Evolutionary conservation across 2,329 filamentous ascomycete species (phyloP), one percentile per base, ranked within the genome.

Genomic region (Emergomyces africanus): DNA sequence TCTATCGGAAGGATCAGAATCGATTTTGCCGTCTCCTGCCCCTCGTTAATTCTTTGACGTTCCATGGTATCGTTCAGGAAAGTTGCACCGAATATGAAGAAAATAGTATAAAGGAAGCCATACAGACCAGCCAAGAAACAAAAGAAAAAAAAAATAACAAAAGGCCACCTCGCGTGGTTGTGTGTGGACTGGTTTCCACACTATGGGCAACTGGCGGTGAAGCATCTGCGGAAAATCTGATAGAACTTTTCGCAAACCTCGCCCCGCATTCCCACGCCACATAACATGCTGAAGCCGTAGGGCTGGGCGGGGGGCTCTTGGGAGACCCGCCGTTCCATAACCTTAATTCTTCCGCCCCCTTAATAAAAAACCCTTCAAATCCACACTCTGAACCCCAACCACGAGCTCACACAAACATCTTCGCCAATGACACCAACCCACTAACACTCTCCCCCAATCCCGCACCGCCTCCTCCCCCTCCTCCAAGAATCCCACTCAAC

Each of bases 351-450:
- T 10, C 30, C 30, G 0, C 37, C 23, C 33, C 37, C 5, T 33
- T 18, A 20, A n/a, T 55, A 48, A 9, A n/a, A 10, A 42, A 28
- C 42, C 37, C 4, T 3, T 5, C 4, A 28, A 56, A 25, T 56
- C 25, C 5, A 33, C 18, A 10, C n/a, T 23, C 8, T n/a, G n/a
- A n/a, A n/a, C n/a, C n/a, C n/a, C n/a, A n/a, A n/a, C n/a, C n/a
- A 23, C 14, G 51, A 33, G 60, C 75, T 37, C 68, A 82, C 70
- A 81, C 73, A 62, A 82, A 81, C 63, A 75, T 75, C 71, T 78
- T 77, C 33, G 77, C 79, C 61, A 80, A 71, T 63, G 75, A 77
- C 65, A 81, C 73, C 64, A 81, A 63, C 60, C 74, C 75, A 15
- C 76, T 75, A 54, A 80, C 67, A 54, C 75, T 75, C 25, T 77